Base-by-base conservation (phyloP, 2,329 filamentous ascomycete species). In the Colletotrichum ledebouriae region DNA sequence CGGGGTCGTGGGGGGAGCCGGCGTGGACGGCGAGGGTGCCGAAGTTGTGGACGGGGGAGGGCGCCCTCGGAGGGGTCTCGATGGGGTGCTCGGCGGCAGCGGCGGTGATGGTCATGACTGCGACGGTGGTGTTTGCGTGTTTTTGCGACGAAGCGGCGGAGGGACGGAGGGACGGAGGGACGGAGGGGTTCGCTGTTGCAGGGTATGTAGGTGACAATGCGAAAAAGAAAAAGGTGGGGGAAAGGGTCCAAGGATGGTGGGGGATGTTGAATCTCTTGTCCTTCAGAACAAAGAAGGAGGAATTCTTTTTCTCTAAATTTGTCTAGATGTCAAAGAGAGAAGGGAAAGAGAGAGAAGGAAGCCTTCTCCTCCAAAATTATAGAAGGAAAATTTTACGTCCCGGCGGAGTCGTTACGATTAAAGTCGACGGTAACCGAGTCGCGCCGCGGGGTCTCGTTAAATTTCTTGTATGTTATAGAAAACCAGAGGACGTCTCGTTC, bases 11-110 rank as follows among this genome's bases (percentile, higher is more conserved):
- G 75, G 93, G 93, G 49, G 94, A 88, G 70, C 96, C 96, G 71
- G 95, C 94, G 81, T 99, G 96, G 20, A 99, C 96, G 65, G 96
- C 96, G 70, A 97, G 88, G 55, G 96, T 99, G 70, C 94, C 96
- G 81, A 99, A 98, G 71, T 89, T 86, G 79, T 94, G 90, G 66
- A 90, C 86, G 72, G 93, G 92, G 50, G 92, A 91, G 42, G 90
- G 71, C 22, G 72, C 71, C 67, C 70, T 63, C 44, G 72, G 72
- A 44, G 72, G 72, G 62, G 72, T 73, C 55, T 70, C 63, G 70
- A 78, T 78, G 63, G 77, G 76, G 60, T 77, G 75, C 66, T 78
- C 76, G 71, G 61, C 71, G 59, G 71, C 69, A 59, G 72, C 73
- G 67, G 76, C 77, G 75, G 77, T 76, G 70, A 63, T 68, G 70